Evolutionary conservation across 768 basidiomycete genomes (phyloP).

Genomic region (Amanita pallidorosea): DNA sequence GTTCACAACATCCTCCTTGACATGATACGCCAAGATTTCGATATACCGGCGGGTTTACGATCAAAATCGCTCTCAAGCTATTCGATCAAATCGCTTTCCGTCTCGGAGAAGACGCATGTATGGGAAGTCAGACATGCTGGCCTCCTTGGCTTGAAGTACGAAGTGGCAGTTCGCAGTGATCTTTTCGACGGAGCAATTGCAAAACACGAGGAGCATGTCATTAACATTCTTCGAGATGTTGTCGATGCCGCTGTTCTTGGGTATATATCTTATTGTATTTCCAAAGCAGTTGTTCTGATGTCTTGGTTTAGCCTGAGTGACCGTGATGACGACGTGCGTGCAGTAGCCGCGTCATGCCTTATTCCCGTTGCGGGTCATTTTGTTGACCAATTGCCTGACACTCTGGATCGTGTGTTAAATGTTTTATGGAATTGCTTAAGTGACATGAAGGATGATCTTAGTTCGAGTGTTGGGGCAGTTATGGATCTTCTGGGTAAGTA

Average conservation of each 20-base stretch:
- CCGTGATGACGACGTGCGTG: constrained; percentile 90
- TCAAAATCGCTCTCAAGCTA: not conserved
- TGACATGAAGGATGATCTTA: constrained; percentile 93
- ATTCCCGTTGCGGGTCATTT: constrained; percentile 79
- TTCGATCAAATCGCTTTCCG: constrained; percentile 16
- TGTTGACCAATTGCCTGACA: constrained; percentile 62
- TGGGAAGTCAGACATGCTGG: constrained; percentile 99
- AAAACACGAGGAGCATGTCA: constrained; percentile 27
- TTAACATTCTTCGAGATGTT: constrained; percentile 62
- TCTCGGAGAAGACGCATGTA: constrained; percentile 47
- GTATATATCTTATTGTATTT: constrained; percentile 33
- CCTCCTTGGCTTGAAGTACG: constrained; percentile 92
- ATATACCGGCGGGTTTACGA: constrained; percentile 21
- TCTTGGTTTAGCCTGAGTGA: constrained; percentile 59
- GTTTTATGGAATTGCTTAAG: constrained; percentile 87
- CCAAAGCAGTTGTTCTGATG: not conserved
- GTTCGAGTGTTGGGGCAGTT: constrained; percentile 91
- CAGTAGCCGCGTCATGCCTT: constrained; percentile 88
- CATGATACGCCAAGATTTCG: constrained; percentile 90
- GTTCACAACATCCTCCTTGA: constrained; percentile 78
- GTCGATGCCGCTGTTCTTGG: constrained; percentile 89
- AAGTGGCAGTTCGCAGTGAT: constrained; percentile 88
- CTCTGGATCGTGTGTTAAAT: constrained; percentile 61
- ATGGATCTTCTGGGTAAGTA: constrained; percentile 89
- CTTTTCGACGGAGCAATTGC: constrained; percentile 43